Percentiles rank a stretch among this genome's conserved stretches.
These are phyloP conservation scores for Kluyveromyces marxianus DNA, from an alignment of 1,139 yeast species.

Conservation along the genomic window DNA sequence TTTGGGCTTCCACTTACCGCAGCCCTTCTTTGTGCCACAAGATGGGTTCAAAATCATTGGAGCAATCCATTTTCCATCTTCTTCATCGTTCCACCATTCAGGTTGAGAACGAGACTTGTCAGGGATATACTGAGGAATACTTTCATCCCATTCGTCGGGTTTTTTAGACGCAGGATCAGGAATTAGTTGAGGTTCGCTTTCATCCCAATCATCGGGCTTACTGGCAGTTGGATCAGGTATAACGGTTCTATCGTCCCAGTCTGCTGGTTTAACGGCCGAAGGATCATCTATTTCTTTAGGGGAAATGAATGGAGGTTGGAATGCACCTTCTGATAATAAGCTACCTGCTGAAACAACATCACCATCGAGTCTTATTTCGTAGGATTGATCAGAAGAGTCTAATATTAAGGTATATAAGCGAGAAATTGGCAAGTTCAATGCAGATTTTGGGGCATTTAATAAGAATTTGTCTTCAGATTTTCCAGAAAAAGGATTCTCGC, in stretches of 20 bases:
- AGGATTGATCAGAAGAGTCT: slow-evolving; percentile 48
- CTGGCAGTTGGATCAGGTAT: slow-evolving; percentile 62
- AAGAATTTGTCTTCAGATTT: slow-evolving; percentile 63
- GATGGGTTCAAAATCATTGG: slow-evolving; percentile 65
- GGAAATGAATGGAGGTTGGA: slow-evolving; percentile 59
- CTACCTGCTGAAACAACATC: slow-evolving; percentile 63
- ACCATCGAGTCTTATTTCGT: slow-evolving; percentile 79
- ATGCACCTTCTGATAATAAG: slow-evolving; percentile 43
- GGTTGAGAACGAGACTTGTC: slow-evolving; percentile 66
- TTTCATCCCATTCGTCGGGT: slow-evolving; percentile 79
- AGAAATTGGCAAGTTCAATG: slow-evolving; percentile 49
- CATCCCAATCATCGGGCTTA: slow-evolving; percentile 83
- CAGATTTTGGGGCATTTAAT: slow-evolving; percentile 45
- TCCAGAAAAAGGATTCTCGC: slow-evolving; percentile 49
- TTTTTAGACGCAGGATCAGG: slow-evolving; percentile 57
- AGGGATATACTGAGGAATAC: slow-evolving; percentile 45
- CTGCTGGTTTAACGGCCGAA: slow-evolving; percentile 58
- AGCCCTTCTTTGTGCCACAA: slow-evolving; percentile 55
- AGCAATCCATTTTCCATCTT: slow-evolving; percentile 78
- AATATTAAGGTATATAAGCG: slow-evolving; percentile 73
- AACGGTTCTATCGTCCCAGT: slow-evolving; percentile 66
- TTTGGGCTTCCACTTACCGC: slow-evolving; percentile 72
- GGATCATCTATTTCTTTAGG: slow-evolving; percentile 56
- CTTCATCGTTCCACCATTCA: slow-evolving; percentile 77
- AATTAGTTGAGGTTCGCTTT: slow-evolving; percentile 49